Conservation (phyloP, 257 asterid genomes). For the Plectranthus barbatus region DNA sequence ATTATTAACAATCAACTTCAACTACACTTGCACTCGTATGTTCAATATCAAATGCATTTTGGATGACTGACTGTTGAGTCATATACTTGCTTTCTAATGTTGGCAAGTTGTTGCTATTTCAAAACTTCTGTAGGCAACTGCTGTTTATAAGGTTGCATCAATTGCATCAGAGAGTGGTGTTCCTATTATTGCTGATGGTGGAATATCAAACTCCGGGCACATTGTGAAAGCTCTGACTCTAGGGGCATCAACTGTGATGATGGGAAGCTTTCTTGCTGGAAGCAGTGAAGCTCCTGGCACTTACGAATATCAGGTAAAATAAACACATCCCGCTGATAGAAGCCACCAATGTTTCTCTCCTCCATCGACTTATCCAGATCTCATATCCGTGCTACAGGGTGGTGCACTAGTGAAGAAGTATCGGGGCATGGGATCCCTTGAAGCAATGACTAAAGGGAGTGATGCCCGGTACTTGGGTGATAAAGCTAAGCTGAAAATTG, state of each 20-base stretch:
- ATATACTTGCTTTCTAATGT: neutral
- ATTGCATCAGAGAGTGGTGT: constrained; percentile 60
- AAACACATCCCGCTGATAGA: no score
- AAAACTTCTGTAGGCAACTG: constrained; percentile 41
- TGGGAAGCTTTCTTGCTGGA: constrained; percentile 93
- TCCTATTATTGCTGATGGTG: constrained; percentile 93
- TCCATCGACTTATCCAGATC: neutral
- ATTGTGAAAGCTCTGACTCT: constrained; percentile 82
- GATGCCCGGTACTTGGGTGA: constrained; percentile 91
- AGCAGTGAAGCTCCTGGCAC: constrained; percentile 84
- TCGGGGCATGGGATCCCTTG: constrained; percentile 93
- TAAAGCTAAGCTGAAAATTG: constrained; percentile 72
- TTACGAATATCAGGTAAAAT: constrained; percentile 54
- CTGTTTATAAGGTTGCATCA: constrained; percentile 87
- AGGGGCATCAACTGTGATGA: constrained; percentile 95
- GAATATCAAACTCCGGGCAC: constrained; percentile 92
- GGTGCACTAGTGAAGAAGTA: constrained; percentile 58
- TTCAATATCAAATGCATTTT: no score
- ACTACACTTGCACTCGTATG: no score
- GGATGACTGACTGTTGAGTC: no score
- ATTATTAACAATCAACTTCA: no score
- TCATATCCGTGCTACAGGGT: constrained; percentile 20
- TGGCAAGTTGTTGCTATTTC: neutral
- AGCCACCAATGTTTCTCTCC: neutral
- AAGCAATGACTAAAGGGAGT: constrained; percentile 91